phyloP scores from a whole-genome alignment of 768 basidiomycete genomes.

The Tulasnella sp. region DNA sequence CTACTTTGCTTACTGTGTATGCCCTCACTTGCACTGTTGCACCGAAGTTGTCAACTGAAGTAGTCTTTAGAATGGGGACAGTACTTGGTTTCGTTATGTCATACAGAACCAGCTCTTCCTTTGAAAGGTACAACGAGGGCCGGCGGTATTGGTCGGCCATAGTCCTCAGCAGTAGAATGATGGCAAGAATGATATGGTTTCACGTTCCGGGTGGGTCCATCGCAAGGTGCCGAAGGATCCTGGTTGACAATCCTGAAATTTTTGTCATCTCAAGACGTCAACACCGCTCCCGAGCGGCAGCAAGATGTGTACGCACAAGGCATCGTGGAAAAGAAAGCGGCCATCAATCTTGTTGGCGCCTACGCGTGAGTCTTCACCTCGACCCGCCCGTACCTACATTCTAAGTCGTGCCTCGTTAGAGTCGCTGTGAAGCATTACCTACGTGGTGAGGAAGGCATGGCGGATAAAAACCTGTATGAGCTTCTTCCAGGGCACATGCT shows the following conservation, averaged over 20 bases:
- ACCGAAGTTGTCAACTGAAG: no score
- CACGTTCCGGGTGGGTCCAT: conserved; percentile 42
- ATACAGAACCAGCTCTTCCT: conserved; percentile 19
- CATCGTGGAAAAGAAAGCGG: conserved; percentile 54
- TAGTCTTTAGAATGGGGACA: conserved; percentile 35
- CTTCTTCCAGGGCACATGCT: no score
- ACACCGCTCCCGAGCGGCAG: conserved; percentile 19
- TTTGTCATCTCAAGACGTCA: conserved; percentile 17
- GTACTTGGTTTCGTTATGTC: conserved; percentile 66
- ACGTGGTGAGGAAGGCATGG: conserved; percentile 36
- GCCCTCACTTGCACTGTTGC: conserved; percentile 21
- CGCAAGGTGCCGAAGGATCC: not conserved
- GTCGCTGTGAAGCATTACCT: conserved; percentile 39
- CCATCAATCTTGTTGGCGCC: conserved; percentile 53
- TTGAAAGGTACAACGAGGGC: conserved; percentile 51
- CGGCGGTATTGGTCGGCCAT: conserved; percentile 56
- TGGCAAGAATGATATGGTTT: conserved; percentile 45
- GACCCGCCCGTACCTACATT: not conserved
- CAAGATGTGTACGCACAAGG: conserved; percentile 34
- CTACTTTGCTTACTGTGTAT: conserved; percentile 56
- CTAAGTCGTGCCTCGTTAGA: not conserved
- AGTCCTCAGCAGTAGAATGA: conserved; percentile 23
- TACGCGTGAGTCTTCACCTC: conserved; percentile 28
- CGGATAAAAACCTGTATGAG: conserved; percentile 31
- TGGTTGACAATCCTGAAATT: not conserved